Conservation (phyloP, 768 basidiomycete genomes). For the Hericium rajendrae region DNA sequence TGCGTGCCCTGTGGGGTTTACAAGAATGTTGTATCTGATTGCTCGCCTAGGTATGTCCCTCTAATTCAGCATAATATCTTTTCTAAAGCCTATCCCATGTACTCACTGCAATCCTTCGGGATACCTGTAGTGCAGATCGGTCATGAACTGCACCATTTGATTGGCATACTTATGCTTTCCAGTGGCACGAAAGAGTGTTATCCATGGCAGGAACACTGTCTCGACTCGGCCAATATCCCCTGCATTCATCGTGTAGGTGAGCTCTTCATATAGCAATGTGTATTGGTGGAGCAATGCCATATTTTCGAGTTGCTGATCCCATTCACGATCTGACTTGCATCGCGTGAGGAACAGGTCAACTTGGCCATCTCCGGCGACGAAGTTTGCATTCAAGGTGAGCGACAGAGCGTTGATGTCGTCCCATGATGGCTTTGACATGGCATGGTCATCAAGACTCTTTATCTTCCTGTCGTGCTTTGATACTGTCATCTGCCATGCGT, state of each 20-base stretch:
- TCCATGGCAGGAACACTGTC: slow-evolving; percentile 19
- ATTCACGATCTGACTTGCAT: too few relatives aligned
- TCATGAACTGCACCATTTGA: slow-evolving; percentile 17
- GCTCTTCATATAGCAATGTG: slow-evolving; percentile 4
- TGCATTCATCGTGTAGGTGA: slow-evolving; percentile 1
- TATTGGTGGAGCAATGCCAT: slow-evolving; percentile 2
- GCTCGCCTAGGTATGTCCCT: slow-evolving; percentile 11
- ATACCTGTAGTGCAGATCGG: slow-evolving; percentile 16
- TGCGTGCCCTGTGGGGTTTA: slow-evolving; percentile 27
- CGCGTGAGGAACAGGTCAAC: neutral
- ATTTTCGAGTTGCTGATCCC: neutral
- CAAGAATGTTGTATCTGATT: slow-evolving; percentile 17
- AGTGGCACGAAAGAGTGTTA: slow-evolving; percentile 19
- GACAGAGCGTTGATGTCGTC: neutral
- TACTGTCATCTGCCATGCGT: neutral
- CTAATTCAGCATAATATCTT: too few relatives aligned
- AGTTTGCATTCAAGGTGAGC: neutral
- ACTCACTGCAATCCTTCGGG: slow-evolving; percentile 9
- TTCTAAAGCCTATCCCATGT: too few relatives aligned
- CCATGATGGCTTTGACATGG: neutral
- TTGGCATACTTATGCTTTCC: slow-evolving; percentile 24
- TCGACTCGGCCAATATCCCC: slow-evolving; percentile 26
- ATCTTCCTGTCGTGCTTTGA: neutral
- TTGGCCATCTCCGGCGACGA: neutral
- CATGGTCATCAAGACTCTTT: neutral